Percentiles rank a stretch among this genome's conserved stretches.
Conservation (phyloP, 108 stramenopile species). For the Conticribra weissflogii region DNA sequence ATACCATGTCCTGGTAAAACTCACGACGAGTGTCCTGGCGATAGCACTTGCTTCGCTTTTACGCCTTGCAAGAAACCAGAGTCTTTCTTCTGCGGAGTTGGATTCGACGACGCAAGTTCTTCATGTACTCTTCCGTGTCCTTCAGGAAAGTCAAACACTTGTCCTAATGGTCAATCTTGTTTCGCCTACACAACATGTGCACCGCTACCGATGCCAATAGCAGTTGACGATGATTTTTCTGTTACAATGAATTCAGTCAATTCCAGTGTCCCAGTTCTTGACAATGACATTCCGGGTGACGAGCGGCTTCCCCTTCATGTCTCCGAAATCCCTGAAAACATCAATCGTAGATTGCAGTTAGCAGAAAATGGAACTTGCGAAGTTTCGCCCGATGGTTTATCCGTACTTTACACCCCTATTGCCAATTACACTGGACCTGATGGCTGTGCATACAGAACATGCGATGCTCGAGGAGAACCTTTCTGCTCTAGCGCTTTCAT, state of each 20-base stretch:
- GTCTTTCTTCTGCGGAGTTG: conserved; percentile 74
- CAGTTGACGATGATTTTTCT: background rate
- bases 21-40: conserved; percentile 38
- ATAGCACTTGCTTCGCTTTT: conserved; percentile 39
- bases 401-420: background rate
- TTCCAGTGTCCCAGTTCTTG: background rate
- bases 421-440: background rate
- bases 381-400: background rate
- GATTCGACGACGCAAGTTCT: conserved; percentile 73
- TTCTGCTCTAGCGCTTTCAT: conserved; percentile 3
- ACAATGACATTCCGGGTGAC: background rate
- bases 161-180: conserved; percentile 72
- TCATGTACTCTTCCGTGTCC: conserved; percentile 77
- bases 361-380: background rate
- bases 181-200: conserved; percentile 85
- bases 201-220: background rate
- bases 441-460: background rate
- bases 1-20: conserved; percentile 36
- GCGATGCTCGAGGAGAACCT: background rate
- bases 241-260: background rate
- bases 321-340: background rate
- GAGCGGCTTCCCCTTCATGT: background rate
- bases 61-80: conserved; percentile 49
- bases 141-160: conserved; percentile 56
- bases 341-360: background rate